Conservation (phyloP, 2,329 filamentous ascomycete species). For the Neophaeococcomyces aloes region DNA sequence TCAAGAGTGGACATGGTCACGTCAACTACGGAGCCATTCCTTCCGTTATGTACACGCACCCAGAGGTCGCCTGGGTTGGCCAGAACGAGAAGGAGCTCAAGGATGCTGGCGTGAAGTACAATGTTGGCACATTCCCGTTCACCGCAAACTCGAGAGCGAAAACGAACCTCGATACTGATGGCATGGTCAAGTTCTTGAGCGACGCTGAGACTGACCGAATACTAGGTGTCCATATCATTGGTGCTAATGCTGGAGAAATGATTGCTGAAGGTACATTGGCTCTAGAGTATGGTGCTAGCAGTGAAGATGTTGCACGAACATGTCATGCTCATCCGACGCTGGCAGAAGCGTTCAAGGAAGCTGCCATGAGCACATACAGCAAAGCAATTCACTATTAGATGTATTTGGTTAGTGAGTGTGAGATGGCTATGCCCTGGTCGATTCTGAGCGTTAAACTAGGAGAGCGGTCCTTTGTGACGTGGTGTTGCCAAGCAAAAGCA, state of each 20-base stretch:
- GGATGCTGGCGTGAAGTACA: constrained; percentile 80
- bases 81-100: constrained; percentile 96
- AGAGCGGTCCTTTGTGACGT: background rate
- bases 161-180: constrained; percentile 94
- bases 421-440: background rate
- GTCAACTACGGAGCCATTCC: constrained; percentile 98
- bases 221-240: constrained; percentile 91
- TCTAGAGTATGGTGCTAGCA: constrained; percentile 90
- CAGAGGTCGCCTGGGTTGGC: constrained; percentile 96
- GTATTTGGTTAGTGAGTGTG: background rate
- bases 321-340: constrained; percentile 95
- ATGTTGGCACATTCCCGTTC: constrained; percentile 90
- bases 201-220: constrained; percentile 95
- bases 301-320: constrained; percentile 87
- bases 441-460: background rate
- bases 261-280: constrained; percentile 94
- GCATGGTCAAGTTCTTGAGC: constrained; percentile 91
- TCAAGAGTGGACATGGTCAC: constrained; percentile 94
- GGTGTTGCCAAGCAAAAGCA: constrained; percentile 3
- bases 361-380: constrained; percentile 91
- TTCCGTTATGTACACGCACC: constrained; percentile 98
- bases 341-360: constrained; percentile 98
- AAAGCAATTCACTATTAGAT: constrained; percentile 89
- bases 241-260: constrained; percentile 95
- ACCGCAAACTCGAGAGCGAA: constrained; percentile 96